Evolutionary conservation across 495 filamentous ascomycete species (phyloP), one percentile per base, ranked within the genome.

Genomic region (Clohesyomyces aquaticus): DNA sequence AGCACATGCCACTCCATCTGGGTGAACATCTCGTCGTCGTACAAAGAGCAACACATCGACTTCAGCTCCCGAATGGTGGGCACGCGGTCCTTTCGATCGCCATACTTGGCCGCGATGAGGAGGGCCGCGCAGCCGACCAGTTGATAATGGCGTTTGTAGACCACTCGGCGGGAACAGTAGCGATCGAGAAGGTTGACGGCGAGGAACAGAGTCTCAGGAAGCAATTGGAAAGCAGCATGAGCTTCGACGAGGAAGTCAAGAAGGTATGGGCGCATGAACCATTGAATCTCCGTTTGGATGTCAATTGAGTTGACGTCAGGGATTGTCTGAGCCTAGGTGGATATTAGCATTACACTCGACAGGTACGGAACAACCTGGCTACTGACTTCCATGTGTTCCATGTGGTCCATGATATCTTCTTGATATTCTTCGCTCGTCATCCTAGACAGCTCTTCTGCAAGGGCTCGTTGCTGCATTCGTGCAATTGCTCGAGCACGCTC

Each of bases 1-100:
- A 99, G 82, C 10, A 99, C 94, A 75, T 99, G 94, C 93, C 96
- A 97, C 76, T 99, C 94, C 95, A 99, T 98, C 77, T 99, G 94
- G 16, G 90, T 93, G 78, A 99, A 99, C 94, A 99, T 98, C 73
- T 96, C 94, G 14, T 96, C 93, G 74, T 99, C 94, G 75, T 99
- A 99, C 23, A 97, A 84, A 18, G 88, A 90, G 80, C 95, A 98
- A 80, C 94, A 99, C 95, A 99, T 98, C 52, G 91, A 92, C 81
- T 95, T 96, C 60, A 99, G 80, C 70, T 99, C 94, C 71, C 89
- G 86, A 75, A 99, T 93, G 38, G 92, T 92, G 16, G 94, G 94
- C 6, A 99, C 95, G 22, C 91, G 83, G 70, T 99, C 94, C 81
- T 99, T 99, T 78, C 89, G 89, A 78, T 99, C 94, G 25, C 96